Conservation (phyloP, 2,329 filamentous ascomycete genomes). For the Fusarium avenaceum region DNA sequence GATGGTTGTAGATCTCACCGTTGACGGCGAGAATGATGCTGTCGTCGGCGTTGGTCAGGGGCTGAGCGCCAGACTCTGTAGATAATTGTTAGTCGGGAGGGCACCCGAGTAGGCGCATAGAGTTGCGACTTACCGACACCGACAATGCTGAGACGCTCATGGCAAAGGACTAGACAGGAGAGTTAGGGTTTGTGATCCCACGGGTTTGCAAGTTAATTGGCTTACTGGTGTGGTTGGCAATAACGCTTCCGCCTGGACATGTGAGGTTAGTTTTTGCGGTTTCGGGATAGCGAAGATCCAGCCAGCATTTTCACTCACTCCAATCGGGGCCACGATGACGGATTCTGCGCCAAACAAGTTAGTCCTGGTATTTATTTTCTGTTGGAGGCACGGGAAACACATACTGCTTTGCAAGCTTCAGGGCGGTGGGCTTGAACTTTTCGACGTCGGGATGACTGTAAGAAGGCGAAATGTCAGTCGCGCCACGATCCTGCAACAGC, state of each 20-base stretch:
- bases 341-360: conserved; percentile 68
- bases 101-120: conserved; percentile 25
- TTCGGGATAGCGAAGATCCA: conserved; percentile 7
- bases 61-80: conserved; percentile 92
- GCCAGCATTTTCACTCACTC: conserved; percentile 74
- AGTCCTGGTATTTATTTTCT: conserved; percentile 13
- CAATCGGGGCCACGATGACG: conserved; percentile 98
- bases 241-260: conserved; percentile 83
- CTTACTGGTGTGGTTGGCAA: conserved; percentile 91
- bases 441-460: conserved; percentile 89
- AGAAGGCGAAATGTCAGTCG: conserved; percentile 43
- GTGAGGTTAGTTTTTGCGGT: conserved; percentile 51
- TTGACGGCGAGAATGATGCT: conserved; percentile 95
- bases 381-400: conserved; percentile 48
- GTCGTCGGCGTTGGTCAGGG: conserved; percentile 90
- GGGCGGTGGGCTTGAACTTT: conserved; percentile 94
- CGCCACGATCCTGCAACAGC: conserved; percentile 32
- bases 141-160: conserved; percentile 97
- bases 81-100: conserved; percentile 33
- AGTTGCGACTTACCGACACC: conserved; percentile 80
- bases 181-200: conserved; percentile 46
- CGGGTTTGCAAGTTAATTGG: conserved; percentile 40
- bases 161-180: conserved; percentile 79
- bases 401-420: conserved; percentile 94
- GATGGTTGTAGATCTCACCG: conserved; percentile 99